Percentiles rank a stretch among this genome's conserved stretches.
Conservation (phyloP, 768 basidiomycete species). For the Inosperma sp. region DNA sequence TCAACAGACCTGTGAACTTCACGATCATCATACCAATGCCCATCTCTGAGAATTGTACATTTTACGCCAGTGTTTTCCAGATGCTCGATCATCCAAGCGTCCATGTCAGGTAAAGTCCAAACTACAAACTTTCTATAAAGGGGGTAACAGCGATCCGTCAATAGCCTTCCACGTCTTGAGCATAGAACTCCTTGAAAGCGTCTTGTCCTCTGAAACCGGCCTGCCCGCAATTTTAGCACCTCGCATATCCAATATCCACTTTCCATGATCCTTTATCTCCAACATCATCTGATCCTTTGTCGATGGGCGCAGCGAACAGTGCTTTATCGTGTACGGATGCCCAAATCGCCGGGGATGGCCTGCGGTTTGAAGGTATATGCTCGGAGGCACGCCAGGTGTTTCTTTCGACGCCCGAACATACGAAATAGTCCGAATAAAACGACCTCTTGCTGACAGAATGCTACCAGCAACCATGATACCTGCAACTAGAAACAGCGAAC, state of each 20-base stretch:
- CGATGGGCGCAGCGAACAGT: conserved; percentile 4
- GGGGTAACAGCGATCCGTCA: not conserved
- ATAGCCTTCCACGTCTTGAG: conserved; percentile 6
- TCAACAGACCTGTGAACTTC: too few relatives aligned
- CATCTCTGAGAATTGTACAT: too few relatives aligned
- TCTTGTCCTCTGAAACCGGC: conserved; percentile 3
- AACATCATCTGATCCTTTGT: conserved; percentile 9
- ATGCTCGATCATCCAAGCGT: too few relatives aligned
- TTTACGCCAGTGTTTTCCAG: too few relatives aligned
- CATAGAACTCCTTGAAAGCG: conserved; percentile 1
- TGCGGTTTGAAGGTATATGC: conserved; percentile 12
- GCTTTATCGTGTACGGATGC: not conserved
- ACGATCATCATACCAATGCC: too few relatives aligned
- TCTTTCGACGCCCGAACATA: not conserved
- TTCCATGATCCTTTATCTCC: conserved; percentile 8
- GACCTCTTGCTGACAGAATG: conserved; percentile 14
- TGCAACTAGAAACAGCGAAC: conserved; percentile 7
- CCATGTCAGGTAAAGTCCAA: too few relatives aligned
- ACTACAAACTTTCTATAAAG: too few relatives aligned
- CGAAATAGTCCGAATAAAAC: conserved; percentile 11
- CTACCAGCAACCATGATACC: conserved; percentile 10
- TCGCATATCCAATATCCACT: conserved; percentile 10
- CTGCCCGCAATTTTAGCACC: conserved; percentile 8
- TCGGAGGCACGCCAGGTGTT: not conserved
- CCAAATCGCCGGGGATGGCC: conserved; percentile 8